Evolutionary conservation across 495 filamentous ascomycete genomes (phyloP), one percentile per base, ranked within the genome.

Genomic region (Neurospora hispaniola): DNA sequence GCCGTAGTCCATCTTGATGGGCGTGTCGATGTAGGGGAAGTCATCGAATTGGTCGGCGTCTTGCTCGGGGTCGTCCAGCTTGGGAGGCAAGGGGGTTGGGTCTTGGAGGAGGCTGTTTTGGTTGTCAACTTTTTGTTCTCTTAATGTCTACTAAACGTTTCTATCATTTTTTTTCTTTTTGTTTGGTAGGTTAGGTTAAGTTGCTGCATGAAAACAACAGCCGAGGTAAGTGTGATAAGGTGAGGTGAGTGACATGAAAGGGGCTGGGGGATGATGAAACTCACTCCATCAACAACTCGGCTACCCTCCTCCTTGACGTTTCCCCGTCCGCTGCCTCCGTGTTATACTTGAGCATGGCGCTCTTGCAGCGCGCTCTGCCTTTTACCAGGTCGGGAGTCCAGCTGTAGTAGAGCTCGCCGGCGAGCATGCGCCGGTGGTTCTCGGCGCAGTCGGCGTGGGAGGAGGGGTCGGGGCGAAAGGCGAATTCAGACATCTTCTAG

Each of bases 231-330:
- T 31, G n/a, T 18, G 27, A 6, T 4, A 59, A 42, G 16, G 18
- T 71, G 9, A 35, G 35, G 5, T 5, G 5, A 5, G 35, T 35
- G 35, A 35, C 3, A 4, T 35, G 35, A 35, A 35, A 35, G 35
- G 35, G 3, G 35, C 3, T 35, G 35, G 35, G 35, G 35, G 35
- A 35, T 35, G 35, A 35, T 11, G 31, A 70, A 41, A 83, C 88
- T 84, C 82, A 95, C 93, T 92, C 87, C 80, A 87, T 89, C 88
- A 88, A 94, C n/a, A 94, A 80, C 74, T 91, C 88, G 0, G 91
- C 84, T 42, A 88, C 78, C 59, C 81, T 81, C 69, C 92, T 83
- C 41, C 91, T 82, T 0, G 88, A 76, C 2, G 87, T 82, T 4
- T 90, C 87, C 0, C 86, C 86, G 11, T 40, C 44, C 5, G 86